A percentile compares a stretch with the other conserved stretches of the same genome.
phyloP scores from a whole-genome alignment of 345 rosid species.

The Populus euphratica region DNA sequence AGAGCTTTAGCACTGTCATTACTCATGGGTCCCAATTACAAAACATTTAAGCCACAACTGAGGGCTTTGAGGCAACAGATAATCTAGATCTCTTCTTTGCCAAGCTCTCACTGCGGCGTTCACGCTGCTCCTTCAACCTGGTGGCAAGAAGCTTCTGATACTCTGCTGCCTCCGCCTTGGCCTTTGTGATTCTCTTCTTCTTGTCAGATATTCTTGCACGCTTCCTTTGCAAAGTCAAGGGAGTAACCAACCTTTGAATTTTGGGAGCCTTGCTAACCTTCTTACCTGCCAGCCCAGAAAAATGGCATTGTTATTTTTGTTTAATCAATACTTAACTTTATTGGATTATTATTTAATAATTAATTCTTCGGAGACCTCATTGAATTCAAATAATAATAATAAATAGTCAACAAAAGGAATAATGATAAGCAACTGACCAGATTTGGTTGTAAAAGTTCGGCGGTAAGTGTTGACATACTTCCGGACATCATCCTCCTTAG shows the following conservation, averaged over 20 bases:
- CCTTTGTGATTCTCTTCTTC: constrained; percentile 31
- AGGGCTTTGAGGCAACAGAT: constrained; percentile 31
- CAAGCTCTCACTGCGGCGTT: constrained; percentile 29
- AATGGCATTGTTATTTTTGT: not conserved
- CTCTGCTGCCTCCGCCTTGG: constrained; percentile 27
- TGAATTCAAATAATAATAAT: not conserved
- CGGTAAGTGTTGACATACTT: constrained; percentile 82
- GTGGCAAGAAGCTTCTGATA: constrained; percentile 28
- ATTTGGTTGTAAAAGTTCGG: constrained; percentile 67
- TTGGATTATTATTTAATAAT: not conserved
- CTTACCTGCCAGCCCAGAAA: constrained; percentile 19
- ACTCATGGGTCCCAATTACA: not conserved
- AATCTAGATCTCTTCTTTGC: constrained; percentile 31
- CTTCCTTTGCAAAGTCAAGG: constrained; percentile 26
- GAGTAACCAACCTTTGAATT: constrained; percentile 29
- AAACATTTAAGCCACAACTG: constrained; percentile 11
- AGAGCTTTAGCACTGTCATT: not conserved
- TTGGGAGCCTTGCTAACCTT: constrained; percentile 29
- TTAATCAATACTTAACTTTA: not conserved
- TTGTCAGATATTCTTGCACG: constrained; percentile 26
- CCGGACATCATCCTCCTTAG: constrained; percentile 75
- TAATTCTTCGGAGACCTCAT: not conserved
- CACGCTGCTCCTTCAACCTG: constrained; percentile 34
- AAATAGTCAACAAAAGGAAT: not conserved
- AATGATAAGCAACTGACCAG: constrained; percentile 35